Base-by-base conservation (phyloP, 192 early-diverging fungal species). In the Allomyces macrogynus region DNA sequence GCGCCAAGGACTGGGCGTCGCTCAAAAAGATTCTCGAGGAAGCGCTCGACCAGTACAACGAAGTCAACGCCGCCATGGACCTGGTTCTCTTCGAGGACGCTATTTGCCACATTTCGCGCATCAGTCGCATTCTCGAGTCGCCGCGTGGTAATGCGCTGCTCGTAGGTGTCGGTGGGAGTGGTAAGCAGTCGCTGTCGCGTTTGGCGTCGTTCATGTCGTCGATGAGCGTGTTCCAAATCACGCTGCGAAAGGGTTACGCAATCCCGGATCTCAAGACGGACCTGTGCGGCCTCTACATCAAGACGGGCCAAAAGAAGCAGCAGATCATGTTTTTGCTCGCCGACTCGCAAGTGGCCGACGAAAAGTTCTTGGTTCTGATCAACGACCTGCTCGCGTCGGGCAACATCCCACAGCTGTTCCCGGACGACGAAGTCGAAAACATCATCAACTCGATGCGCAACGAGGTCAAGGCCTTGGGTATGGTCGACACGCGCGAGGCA, bases 201-300 rank as follows among this genome's bases (percentile, higher is more conserved):
- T 98, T 99, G 68, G 95, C 94, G 20, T 93, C 95, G 0, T 99
- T 94, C 95, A 91, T 99, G 92, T 98, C 98, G 71, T 94, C 94
- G 42, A 74, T 98, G 42, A 79, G 81, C 61, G 88, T 98, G 32
- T 89, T 92, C 81, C 95, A 99, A 73, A 87, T 97, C 75, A 91
- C 93, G 75, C 93, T 90, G 22, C 92, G 98, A 72, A 90, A 89
- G 74, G 88, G 93, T 69, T 99, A 99, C 74, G 77, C 87, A 1
- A 91, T 85, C 5, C 87, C 84, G 9, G 97, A 98, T 72, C 97
- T 99, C 76, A 95, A 99, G 74, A 93, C 95, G 24, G 97, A 99
- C 76, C 74, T 99, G 61, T 80, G 94, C 43, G 73, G 71, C 7
- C 91, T 99, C 9, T 80, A 98, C 61, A 75, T 90, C 43, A 82